phyloP scores from a whole-genome alignment of 2,329 filamentous ascomycete genomes.

The Beauveria asiatica region DNA sequence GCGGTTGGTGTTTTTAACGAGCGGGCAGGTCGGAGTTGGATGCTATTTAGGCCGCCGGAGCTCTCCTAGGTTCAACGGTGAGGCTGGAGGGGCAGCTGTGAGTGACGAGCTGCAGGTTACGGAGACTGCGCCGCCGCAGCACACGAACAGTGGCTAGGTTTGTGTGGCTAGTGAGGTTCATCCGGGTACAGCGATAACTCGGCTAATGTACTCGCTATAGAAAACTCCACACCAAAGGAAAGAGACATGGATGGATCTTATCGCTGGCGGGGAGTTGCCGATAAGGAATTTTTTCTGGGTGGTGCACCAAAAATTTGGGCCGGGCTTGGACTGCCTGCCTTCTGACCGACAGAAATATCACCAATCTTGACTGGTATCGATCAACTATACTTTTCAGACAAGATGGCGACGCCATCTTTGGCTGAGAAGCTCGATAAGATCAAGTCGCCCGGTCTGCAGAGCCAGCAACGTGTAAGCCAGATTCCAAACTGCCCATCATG shows the following conservation, averaged over 20 bases:
- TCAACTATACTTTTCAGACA: slow-evolving; percentile 17
- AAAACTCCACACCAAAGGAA: neutral
- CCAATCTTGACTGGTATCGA: neutral
- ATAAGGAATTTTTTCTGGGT: slow-evolving; percentile 18
- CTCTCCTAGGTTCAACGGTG: slow-evolving; percentile 13
- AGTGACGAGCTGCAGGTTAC: slow-evolving; percentile 12
- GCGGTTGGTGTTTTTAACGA: slow-evolving; percentile 12
- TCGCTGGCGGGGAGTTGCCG: slow-evolving; percentile 14
- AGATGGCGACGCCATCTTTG: slow-evolving; percentile 48
- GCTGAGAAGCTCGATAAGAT: slow-evolving; percentile 96
- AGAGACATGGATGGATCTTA: slow-evolving; percentile 11
- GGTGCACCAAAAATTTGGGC: slow-evolving; percentile 12
- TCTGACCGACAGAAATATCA: neutral
- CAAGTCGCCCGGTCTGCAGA: slow-evolving; percentile 90
- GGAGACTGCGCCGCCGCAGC: neutral
- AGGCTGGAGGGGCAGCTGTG: slow-evolving; percentile 22
- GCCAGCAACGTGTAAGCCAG: slow-evolving; percentile 72
- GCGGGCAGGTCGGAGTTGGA: neutral
- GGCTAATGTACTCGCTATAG: slow-evolving; percentile 3
- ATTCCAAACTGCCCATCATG: neutral
- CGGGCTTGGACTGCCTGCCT: neutral
- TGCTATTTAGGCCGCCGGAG: slow-evolving; percentile 13
- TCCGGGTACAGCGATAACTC: slow-evolving; percentile 24
- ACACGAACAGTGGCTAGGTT: neutral
- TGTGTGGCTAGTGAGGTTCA: slow-evolving; percentile 1